Percentiles rank a stretch among this genome's conserved stretches.
These are phyloP conservation scores for Phialophora tarda DNA, from an alignment of 2,329 filamentous ascomycete species.

Conservation along the genomic window DNA sequence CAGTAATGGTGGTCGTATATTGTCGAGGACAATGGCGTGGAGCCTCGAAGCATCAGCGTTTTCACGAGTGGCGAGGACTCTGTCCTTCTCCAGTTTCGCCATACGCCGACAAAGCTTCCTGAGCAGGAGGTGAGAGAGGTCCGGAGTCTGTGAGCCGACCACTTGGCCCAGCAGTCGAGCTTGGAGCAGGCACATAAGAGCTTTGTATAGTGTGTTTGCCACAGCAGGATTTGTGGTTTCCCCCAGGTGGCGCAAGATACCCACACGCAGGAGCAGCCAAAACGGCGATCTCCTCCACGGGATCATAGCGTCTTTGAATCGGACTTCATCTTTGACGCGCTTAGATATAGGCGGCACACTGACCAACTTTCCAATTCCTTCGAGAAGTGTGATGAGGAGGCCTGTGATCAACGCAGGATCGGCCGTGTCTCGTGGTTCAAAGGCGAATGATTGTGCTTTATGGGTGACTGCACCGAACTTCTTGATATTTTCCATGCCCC, in stretches of 20 bases:
- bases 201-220: constrained; percentile 63
- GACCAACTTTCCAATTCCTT: constrained; percentile 56
- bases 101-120: constrained; percentile 64
- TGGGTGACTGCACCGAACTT: constrained; percentile 57
- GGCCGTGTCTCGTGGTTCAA: constrained; percentile 64
- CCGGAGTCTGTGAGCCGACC: constrained; percentile 41
- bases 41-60: constrained; percentile 37
- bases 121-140: constrained; percentile 51
- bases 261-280: constrained; percentile 68
- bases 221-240: constrained; percentile 47
- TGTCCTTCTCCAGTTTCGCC: constrained; percentile 61
- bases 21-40: constrained; percentile 3
- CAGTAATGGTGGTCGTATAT: constrained; percentile 10
- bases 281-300: constrained; percentile 69
- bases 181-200: constrained; percentile 59
- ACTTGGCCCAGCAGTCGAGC: constrained; percentile 54
- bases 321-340: constrained; percentile 67
- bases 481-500: constrained; percentile 60
- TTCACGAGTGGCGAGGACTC: constrained; percentile 38
- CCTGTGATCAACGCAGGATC: constrained; percentile 64
- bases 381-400: constrained; percentile 65
- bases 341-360: constrained; percentile 57
- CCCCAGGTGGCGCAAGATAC: constrained; percentile 59
- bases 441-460: constrained; percentile 58
- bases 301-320: constrained; percentile 50